phyloP scores from a whole-genome alignment of 1,284 basidiomycete species.

The Vanrija humicola region DNA sequence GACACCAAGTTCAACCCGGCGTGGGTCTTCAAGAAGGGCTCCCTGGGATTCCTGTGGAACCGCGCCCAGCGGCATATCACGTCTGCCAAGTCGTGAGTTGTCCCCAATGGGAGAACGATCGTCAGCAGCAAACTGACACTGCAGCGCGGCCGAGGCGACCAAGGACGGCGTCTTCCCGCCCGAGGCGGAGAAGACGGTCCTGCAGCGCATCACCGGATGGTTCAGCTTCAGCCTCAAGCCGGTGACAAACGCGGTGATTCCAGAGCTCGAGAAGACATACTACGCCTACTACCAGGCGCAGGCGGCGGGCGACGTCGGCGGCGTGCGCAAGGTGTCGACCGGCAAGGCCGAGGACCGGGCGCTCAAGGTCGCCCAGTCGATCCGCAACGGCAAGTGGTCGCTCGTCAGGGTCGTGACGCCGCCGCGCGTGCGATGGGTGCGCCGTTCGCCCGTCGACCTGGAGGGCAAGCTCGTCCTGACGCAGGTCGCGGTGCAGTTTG shows the following conservation, averaged over 20 bases:
- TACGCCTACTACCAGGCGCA: conserved; percentile 10
- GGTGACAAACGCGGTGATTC: not conserved
- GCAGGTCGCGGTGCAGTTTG: conserved; percentile 7
- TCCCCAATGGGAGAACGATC: no score
- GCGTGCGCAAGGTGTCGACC: not conserved
- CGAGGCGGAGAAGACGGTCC: not conserved
- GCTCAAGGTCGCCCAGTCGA: not conserved
- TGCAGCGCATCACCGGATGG: not conserved
- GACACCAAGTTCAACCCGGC: not conserved
- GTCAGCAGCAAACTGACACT: no score
- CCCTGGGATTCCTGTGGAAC: not conserved
- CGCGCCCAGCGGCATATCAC: not conserved
- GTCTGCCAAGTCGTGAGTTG: not conserved
- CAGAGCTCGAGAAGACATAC: conserved; percentile 3
- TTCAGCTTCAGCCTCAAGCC: not conserved
- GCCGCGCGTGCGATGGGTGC: conserved; percentile 7
- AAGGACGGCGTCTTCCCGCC: not conserved
- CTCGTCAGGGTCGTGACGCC: not conserved
- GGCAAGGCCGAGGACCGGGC: conserved; percentile 5
- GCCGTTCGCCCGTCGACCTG: conserved; percentile 1
- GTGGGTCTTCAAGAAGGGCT: not conserved
- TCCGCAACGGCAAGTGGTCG: conserved; percentile 2
- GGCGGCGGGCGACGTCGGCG: not conserved
- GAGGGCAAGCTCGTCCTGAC: not conserved
- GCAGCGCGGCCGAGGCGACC: not conserved